Base-by-base conservation (phyloP, 139 green algal genomes). In the Coelastrella sp. region DNA sequence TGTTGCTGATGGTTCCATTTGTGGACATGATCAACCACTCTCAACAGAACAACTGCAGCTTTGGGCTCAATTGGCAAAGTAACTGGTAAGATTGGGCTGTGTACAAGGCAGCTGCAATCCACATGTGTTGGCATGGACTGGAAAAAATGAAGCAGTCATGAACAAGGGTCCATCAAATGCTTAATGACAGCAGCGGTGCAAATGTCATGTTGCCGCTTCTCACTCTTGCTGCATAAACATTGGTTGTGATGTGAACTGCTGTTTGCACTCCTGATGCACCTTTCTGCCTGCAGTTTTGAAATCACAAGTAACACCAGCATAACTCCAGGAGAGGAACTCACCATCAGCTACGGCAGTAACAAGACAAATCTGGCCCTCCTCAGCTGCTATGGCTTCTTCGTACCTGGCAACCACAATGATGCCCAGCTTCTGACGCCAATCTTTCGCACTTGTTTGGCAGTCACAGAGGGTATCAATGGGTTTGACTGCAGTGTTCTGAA, bases 331-430 rank as follows among this genome's bases (percentile, higher is more conserved):
- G 58, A 49, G 19, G 84, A 88, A 27, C 22, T 88, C 7, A 88
- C 84, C 25, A 82, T 88, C 66, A 81, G 84, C 84, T 88, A 88
- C 25, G 84, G 84, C 66, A 88, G 84, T 68, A 88, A 61, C 84
- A 88, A 88, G 68, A 59, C 68, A 56, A 88, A 88, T 57, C 35
- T 88, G 66, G 84, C 84, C 11, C 84, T 88, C 19, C 49, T 80
- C 35, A 88, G 84, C 56, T 80, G 84, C 68, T 88, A 88, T 14
- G 84, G 68, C 9, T 88, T 88, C 24, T 68, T 57, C 22, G 56
- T 88, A 12, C 84, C 66, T 59, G 84, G 68, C 49, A 88, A 88
- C 56, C 20, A 22, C 19, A 76, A 35, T 15, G 84, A 88, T 59
- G 68, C 66, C 0, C 84, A 88, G 66, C 84, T 81, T 17, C 68